phyloP scores from a whole-genome alignment of 371 early-diverging fungal species.

The Umbelopsis sp. region DNA sequence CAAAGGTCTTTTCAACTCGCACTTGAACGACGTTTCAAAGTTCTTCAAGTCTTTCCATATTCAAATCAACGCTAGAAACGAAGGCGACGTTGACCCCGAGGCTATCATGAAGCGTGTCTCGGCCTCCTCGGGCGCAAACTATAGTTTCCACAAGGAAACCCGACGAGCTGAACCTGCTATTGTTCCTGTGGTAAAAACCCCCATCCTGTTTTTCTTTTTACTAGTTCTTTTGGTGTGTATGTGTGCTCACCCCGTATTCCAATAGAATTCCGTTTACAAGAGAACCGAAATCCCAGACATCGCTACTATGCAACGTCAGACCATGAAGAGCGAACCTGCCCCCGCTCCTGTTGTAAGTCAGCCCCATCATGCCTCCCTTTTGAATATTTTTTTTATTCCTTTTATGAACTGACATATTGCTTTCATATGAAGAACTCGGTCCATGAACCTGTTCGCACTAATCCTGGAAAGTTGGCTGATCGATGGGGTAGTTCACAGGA shows the following conservation, averaged over 20 bases:
- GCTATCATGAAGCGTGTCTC: constrained; percentile 86
- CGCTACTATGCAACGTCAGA: constrained; percentile 61
- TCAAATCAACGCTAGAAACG: constrained; percentile 88
- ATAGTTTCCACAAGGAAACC: constrained; percentile 76
- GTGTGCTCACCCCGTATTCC: neutral
- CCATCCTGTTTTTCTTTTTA: too few relatives aligned
- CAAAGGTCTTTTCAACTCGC: constrained; percentile 87
- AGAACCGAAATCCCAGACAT: constrained; percentile 69
- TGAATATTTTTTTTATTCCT: too few relatives aligned
- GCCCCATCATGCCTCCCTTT: too few relatives aligned
- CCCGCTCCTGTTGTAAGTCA: constrained; percentile 44
- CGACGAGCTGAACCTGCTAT: constrained; percentile 43
- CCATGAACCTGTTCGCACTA: constrained; percentile 44
- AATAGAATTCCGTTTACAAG: constrained; percentile 64
- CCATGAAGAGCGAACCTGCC: constrained; percentile 59
- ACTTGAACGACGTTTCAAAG: constrained; percentile 76
- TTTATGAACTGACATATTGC: too few relatives aligned
- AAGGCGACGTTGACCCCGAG: constrained; percentile 81
- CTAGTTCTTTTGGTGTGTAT: constrained; percentile 17
- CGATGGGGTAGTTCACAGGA: constrained; percentile 40
- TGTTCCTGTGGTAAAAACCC: constrained; percentile 51
- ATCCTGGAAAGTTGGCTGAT: constrained; percentile 45
- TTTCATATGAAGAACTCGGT: constrained; percentile 36
- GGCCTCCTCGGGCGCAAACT: constrained; percentile 89
- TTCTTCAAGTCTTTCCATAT: constrained; percentile 89